A percentile compares a stretch with the other conserved stretches of the same genome.
These are phyloP conservation scores for Trichoderma koningiopsis DNA, from an alignment of 2,329 filamentous ascomycete species.

Conservation along the genomic window DNA sequence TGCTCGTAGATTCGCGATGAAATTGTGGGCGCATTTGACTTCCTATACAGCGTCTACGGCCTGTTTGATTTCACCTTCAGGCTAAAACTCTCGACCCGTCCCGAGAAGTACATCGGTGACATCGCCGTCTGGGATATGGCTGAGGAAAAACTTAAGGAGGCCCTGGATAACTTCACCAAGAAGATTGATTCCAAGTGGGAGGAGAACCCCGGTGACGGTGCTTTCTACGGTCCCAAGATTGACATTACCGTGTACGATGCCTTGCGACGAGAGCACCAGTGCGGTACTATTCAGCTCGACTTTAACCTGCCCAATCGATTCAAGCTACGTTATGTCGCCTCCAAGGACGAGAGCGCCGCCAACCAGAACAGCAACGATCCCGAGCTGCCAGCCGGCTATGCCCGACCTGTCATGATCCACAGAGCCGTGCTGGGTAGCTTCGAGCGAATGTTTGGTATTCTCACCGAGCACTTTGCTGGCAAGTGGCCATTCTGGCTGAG, in stretches of 20 bases:
- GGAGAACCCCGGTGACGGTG: conserved; percentile 91
- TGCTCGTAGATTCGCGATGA: conserved; percentile 40
- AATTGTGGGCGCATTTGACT: conserved; percentile 84
- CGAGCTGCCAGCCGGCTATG: conserved; percentile 67
- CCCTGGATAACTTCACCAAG: conserved; percentile 74
- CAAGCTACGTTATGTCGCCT: conserved; percentile 54
- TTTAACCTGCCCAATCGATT: conserved; percentile 67
- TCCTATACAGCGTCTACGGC: conserved; percentile 73
- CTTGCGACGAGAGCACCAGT: conserved; percentile 65
- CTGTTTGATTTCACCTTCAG: conserved; percentile 73
- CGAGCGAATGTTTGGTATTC: conserved; percentile 68
- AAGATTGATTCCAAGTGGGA: conserved; percentile 72
- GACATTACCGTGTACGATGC: conserved; percentile 94
- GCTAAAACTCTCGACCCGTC: conserved; percentile 87
- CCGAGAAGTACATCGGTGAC: conserved; percentile 85
- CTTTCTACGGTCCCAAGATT: conserved; percentile 98
- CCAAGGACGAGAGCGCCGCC: conserved; percentile 47
- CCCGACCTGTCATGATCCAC: conserved; percentile 84
- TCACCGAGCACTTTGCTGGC: conserved; percentile 81
- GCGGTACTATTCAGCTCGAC: conserved; percentile 87
- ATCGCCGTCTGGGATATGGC: conserved; percentile 87
- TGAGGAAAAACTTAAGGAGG: conserved; percentile 76
- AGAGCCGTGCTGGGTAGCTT: conserved; percentile 77
- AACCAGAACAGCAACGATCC: conserved; percentile 48
- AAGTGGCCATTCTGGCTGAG: conserved; percentile 91